Base-by-base conservation (phyloP, 768 basidiomycete species). In the Boletus pseudopeckii region DNA sequence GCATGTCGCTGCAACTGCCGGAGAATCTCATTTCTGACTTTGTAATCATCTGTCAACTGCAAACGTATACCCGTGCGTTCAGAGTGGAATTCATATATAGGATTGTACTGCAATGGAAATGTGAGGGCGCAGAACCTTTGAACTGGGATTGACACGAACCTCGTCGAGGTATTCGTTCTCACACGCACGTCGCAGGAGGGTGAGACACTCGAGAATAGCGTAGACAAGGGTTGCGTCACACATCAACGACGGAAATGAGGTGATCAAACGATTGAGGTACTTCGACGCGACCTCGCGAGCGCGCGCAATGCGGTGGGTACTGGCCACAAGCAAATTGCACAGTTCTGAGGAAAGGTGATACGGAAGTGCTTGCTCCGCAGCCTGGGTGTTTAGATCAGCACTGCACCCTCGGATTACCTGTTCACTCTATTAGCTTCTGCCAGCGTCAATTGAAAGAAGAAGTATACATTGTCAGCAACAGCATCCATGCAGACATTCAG, bases 111-210 rank as follows among this genome's bases (percentile, higher is more conserved):
- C 1, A n/a, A 58, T 48, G 14, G 2, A 13, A 33, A 50, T 18
- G 36, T 56, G 47, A 52, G 49, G 33, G 26, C 20, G 13, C 43
- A 33, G 45, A 40, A 18, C 15, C n/a, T 37, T 43, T 28, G 42
- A 24, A 50, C 48, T 30, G 37, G 45, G n/a, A 45, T 13, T 39
- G 32, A 39, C 9, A 47, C 75, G 49, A 58, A 91, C 94, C 82
- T 98, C 96, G 71, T 98, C 92, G 4, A 82, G 74, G 61, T 84
- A 92, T 72, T 97, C 92, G 56, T 92, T 89, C 70, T 98, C 92
- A 64, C 91, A 92, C 1, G 92, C 85, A 45, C 85, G 81, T 54
- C 93, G 83, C 57, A 98, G 74, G 9, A 98, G 76, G 0, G 97
- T 98, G 54, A 99, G 77, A 42, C 92, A 86, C 64, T 99, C 96